These are phyloP conservation scores for Fusarium anthophilum DNA, from an alignment of 2,329 filamentous ascomycete species.

Conservation along the genomic window DNA sequence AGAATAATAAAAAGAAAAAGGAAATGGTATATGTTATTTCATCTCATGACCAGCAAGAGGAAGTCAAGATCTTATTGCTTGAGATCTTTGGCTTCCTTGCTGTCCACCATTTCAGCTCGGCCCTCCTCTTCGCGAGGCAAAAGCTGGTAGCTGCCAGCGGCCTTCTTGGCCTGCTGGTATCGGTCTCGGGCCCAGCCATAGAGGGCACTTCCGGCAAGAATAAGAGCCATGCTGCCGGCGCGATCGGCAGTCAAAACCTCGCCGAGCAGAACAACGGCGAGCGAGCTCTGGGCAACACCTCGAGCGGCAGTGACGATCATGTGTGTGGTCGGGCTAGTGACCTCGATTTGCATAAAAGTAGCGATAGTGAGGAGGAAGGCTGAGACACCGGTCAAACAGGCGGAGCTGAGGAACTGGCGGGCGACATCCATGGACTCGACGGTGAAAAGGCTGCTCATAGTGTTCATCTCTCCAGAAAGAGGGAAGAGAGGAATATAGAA, in stretches of 20 bases:
- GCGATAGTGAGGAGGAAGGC: constrained; percentile 42
- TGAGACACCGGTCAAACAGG: constrained; percentile 38
- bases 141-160: constrained; percentile 38
- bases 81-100: constrained; percentile 28
- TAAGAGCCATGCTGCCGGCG: constrained; percentile 40
- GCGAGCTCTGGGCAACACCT: constrained; percentile 41
- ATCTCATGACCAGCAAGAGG: not conserved
- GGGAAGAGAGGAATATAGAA: constrained; percentile 41
- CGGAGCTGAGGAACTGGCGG: constrained; percentile 36
- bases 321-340: constrained; percentile 42
- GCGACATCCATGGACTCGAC: constrained; percentile 25
- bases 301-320: constrained; percentile 43
- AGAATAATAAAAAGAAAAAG: constrained; percentile 18
- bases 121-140: constrained; percentile 35
- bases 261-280: constrained; percentile 40
- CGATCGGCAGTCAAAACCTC: constrained; percentile 39
- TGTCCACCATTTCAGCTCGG: constrained; percentile 21
- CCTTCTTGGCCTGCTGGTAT: constrained; percentile 39
- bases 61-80: constrained; percentile 6
- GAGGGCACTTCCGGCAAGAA: constrained; percentile 37
- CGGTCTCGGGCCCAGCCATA: constrained; percentile 42
- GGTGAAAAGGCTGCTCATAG: constrained; percentile 32
- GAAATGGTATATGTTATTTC: constrained; percentile 10
- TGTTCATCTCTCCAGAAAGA: constrained; percentile 37
- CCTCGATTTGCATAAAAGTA: constrained; percentile 43